Conservation (phyloP, 179 eudicot species). For the Gypsophila paniculata region DNA sequence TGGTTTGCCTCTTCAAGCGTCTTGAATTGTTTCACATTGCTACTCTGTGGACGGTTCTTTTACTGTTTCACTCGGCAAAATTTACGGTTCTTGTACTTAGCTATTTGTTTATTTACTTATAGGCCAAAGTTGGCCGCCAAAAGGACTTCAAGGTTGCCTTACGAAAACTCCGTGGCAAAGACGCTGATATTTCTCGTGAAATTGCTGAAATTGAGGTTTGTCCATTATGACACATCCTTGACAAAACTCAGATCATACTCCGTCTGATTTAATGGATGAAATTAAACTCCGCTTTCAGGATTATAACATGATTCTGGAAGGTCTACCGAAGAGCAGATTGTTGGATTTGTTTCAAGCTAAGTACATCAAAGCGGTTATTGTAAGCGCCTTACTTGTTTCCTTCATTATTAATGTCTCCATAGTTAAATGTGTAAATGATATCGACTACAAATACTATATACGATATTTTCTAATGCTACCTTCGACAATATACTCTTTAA, state of each 20-base stretch:
- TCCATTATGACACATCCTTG: not conserved
- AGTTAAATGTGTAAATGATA: no score
- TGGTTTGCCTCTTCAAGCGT: conserved; percentile 38
- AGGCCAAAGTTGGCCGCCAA: conserved; percentile 61
- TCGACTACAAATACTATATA: no score
- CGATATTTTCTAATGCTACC: no score
- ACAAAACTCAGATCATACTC: no score
- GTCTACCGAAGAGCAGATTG: conserved; percentile 50
- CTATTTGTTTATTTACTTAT: not conserved
- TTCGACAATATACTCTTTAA: no score
- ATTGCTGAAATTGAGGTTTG: conserved; percentile 52
- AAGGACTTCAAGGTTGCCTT: conserved; percentile 52
- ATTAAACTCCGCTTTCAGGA: conserved; percentile 30
- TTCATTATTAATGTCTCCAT: no score
- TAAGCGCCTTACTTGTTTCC: conserved; percentile 34
- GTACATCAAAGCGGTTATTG: conserved; percentile 60
- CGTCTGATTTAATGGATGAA: no score
- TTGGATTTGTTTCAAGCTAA: conserved; percentile 53
- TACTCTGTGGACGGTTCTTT: not conserved
- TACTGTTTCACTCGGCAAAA: no score
- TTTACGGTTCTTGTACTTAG: no score
- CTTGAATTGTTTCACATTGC: no score
- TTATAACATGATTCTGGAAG: conserved; percentile 34
- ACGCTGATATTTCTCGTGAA: conserved; percentile 55
- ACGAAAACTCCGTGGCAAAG: conserved; percentile 44